Evolutionary conservation across 345 rosid species (phyloP).

Genomic region (Eucalyptus shirleyi): DNA sequence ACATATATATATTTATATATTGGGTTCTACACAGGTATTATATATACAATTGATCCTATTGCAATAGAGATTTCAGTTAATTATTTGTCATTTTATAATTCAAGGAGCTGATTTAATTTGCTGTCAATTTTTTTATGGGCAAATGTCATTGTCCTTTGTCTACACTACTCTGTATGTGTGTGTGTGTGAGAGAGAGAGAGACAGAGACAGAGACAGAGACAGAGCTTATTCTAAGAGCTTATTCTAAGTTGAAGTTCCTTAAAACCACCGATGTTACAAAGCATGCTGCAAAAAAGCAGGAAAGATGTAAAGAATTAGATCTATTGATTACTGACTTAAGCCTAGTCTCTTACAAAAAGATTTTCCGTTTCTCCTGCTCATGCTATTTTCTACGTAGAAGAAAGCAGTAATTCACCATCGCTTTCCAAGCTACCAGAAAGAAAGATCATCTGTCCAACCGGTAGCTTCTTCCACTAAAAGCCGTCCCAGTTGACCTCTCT

Average conservation of each 20-base stretch:
- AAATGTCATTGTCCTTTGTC: neutral
- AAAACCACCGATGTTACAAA: neutral
- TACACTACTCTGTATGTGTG: neutral
- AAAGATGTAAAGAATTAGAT: neutral
- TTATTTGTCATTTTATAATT: neutral
- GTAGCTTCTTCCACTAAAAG: slow-evolving; percentile 14
- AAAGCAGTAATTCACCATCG: neutral
- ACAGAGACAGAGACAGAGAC: too few species aligned
- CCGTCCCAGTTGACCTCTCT: neutral
- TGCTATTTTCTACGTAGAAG: neutral
- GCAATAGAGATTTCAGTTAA: neutral
- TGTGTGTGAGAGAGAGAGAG: neutral
- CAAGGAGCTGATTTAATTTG: neutral
- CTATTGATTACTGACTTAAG: neutral
- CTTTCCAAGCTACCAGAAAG: neutral
- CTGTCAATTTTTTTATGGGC: neutral
- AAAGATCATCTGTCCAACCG: slow-evolving; percentile 1
- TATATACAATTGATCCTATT: neutral
- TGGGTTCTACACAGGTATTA: neutral
- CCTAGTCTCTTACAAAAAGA: neutral
- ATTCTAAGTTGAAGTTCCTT: neutral
- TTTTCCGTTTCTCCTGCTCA: neutral
- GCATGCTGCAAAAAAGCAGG: neutral
- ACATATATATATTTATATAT: neutral
- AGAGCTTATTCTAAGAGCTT: neutral